These are phyloP conservation scores for Saturnispora besseyi DNA, from an alignment of 805 yeast genomes.

Conservation along the genomic window DNA sequence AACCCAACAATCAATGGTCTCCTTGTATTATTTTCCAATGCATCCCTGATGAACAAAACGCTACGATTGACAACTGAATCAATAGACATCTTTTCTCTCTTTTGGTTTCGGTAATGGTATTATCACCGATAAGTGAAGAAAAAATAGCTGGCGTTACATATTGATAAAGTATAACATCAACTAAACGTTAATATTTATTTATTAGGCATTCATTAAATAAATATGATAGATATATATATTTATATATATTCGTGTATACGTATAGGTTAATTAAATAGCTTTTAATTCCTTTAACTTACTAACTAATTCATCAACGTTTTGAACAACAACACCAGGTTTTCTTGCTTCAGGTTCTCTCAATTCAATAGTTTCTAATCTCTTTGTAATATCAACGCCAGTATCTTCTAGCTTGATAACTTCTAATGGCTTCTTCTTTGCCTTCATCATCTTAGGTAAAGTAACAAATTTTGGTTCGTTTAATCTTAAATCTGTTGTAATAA, in stretches of 20 bases:
- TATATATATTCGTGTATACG: neutral
- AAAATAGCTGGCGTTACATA: no score
- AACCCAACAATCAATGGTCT: constrained; percentile 40
- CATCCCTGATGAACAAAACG: constrained; percentile 19
- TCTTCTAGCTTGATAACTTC: constrained; percentile 57
- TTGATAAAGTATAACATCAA: no score
- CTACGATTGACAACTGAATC: constrained; percentile 6
- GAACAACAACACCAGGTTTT: constrained; percentile 73
- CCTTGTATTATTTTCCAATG: constrained; percentile 20
- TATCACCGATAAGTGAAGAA: neutral
- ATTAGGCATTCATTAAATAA: neutral
- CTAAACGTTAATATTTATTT: no score
- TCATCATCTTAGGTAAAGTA: constrained; percentile 94
- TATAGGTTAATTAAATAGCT: constrained; percentile 40
- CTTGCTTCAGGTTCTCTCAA: constrained; percentile 84
- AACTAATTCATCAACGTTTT: constrained; percentile 72
- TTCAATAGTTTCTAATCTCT: constrained; percentile 58
- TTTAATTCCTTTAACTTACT: constrained; percentile 68
- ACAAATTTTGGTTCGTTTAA: constrained; percentile 93
- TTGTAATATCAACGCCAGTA: constrained; percentile 55
- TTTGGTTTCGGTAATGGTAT: no score
- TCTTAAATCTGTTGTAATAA: constrained; percentile 88
- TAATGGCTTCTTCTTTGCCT: constrained; percentile 94
- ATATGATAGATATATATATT: neutral
- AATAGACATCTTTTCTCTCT: neutral